phyloP scores from a whole-genome alignment of 768 basidiomycete species.

The Hypholoma sublateritium region DNA sequence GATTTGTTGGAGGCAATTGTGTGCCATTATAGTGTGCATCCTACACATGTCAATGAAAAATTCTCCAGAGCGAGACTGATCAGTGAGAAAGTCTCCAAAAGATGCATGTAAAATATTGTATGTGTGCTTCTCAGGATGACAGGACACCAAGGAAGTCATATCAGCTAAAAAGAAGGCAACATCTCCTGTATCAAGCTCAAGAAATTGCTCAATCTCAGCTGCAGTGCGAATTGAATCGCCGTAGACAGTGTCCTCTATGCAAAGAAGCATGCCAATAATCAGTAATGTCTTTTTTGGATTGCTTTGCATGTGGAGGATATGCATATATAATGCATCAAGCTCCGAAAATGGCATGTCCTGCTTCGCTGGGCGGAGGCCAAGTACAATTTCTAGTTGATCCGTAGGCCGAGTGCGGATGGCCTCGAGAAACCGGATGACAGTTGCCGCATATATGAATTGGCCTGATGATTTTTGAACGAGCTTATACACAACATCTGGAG shows the following conservation, averaged over 20 bases:
- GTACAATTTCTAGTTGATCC: conserved; percentile 1
- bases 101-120: conserved; percentile 1
- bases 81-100: conserved; percentile 11
- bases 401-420: not conserved
- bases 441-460: conserved; percentile 17
- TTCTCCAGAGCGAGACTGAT: not conserved
- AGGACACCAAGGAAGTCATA: not conserved
- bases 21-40: no score
- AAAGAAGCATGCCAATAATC: not conserved
- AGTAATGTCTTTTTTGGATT: not conserved
- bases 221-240: no score
- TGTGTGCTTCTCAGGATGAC: not conserved
- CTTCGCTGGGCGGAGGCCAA: not conserved
- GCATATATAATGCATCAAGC: conserved; percentile 9
- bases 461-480: conserved; percentile 10
- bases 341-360: conserved; percentile 2
- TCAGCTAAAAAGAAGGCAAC: not conserved
- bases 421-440: conserved; percentile 8
- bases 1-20: no score
- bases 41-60: not conserved
- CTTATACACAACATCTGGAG: not conserved
- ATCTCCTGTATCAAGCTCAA: not conserved
- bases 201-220: not conserved
- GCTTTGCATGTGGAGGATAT: not conserved
- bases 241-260: not conserved